These are phyloP conservation scores for Nannochloropsis limnetica DNA, from an alignment of 352 stramenopile genomes.

Conservation along the genomic window DNA sequence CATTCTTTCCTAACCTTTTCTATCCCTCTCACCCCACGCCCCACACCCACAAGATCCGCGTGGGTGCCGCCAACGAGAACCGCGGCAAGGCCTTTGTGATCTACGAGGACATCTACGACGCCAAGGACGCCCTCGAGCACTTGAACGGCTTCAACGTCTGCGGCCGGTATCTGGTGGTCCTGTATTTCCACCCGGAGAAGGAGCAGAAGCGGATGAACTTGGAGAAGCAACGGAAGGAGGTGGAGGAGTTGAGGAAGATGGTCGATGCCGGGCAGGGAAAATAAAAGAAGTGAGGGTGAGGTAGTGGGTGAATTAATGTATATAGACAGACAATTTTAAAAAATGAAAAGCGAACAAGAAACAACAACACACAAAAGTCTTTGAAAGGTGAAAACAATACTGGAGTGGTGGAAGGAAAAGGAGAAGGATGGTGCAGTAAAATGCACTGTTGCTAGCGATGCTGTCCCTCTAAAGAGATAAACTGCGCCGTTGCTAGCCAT, in stretches of 20 bases:
- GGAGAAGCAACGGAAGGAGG: slow-evolving; percentile 64
- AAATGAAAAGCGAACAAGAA: too few relatives aligned
- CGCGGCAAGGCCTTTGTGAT: slow-evolving; percentile 93
- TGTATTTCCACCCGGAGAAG: slow-evolving; percentile 93
- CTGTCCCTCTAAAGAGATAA: too few relatives aligned
- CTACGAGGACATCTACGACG: slow-evolving; percentile 99
- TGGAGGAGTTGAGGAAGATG: slow-evolving; percentile 55
- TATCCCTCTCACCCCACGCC: background rate
- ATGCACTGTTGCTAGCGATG: too few relatives aligned
- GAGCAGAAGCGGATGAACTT: slow-evolving; percentile 58
- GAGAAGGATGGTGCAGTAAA: too few relatives aligned
- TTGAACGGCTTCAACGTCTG: slow-evolving; percentile 98
- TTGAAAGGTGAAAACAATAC: too few relatives aligned
- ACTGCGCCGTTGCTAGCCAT: too few relatives aligned
- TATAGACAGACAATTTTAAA: too few relatives aligned
- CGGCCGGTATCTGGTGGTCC: slow-evolving; percentile 92
- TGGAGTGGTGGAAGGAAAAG: too few relatives aligned
- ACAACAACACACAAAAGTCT: too few relatives aligned
- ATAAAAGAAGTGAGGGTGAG: background rate
- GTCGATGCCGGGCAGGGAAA: slow-evolving; percentile 27
- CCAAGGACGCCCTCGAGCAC: slow-evolving; percentile 96
- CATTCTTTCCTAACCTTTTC: slow-evolving; percentile 29
- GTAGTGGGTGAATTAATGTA: too few relatives aligned
- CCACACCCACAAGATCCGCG: slow-evolving; percentile 3
- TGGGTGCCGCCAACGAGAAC: slow-evolving; percentile 1